Base-by-base conservation (phyloP, 352 stramenopile genomes). In the Phytopythium oedochilum region DNA sequence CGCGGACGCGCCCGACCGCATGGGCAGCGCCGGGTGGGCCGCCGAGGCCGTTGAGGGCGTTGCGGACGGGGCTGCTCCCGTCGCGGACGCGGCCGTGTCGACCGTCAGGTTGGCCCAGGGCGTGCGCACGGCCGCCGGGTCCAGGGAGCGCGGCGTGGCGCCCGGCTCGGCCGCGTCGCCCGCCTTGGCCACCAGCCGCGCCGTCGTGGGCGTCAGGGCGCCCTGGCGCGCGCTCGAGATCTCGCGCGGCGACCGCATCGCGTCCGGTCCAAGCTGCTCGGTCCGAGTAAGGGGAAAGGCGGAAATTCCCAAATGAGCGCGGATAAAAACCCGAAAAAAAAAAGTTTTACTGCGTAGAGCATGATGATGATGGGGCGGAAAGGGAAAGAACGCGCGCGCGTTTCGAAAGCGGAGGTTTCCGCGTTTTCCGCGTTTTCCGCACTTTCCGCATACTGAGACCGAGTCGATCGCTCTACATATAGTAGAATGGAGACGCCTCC, bases 61-160 rank as follows among this genome's bases (percentile, higher is more conserved):
- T 28, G 3, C 9, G 36, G 62, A 51, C 4, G 59, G 44, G 28
- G 49, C 53, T 10, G 60, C n/a, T n/a, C n/a, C 47, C 32, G 39
- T 3, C 25, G 42, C 39, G 18, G 47, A 14, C 5, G 48, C 18
- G 18, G 66, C 60, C 34, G 81, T 91, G 65, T 88, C 81, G 8
- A 91, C 67, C 47, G 74, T 89, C 40, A 91, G 73, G 49, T 89
- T 86, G 50, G 81, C 78, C 81, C 81, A 91, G 0, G 81, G 74
- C 52, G 78, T 83, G 44, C 71, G 71, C 46, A 61, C 61, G 32
- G 69, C 64, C 4, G 62, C 11, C 1, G 63, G 60, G 60, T 88
- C 78, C 28, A 88, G 72, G 40, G 60, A 65, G 44, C 78, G 78
- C 39, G 78, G 78, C 17, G 78, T 88, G 35, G 71, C 65, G 36